Percentiles rank a stretch among this genome's conserved stretches.
Evolutionary conservation across 257 asterid species (phyloP).

Genomic region (Jacaranda mimosifolia): DNA sequence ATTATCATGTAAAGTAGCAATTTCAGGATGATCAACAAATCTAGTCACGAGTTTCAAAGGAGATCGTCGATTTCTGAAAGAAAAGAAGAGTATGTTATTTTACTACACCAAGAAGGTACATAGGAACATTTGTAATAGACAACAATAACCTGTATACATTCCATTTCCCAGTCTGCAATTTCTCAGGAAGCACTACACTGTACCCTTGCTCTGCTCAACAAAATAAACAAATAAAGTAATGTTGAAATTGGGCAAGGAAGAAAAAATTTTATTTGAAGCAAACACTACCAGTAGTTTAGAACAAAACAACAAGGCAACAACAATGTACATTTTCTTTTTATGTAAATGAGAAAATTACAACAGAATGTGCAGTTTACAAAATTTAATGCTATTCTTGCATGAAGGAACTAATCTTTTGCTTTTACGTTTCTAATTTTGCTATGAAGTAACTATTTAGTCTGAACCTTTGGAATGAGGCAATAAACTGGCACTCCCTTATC

Average conservation of each 20-base stretch:
- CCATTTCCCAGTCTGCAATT: constrained; percentile 76
- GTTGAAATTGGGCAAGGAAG: not conserved
- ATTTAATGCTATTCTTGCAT: not conserved
- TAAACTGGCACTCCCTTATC: too few species aligned
- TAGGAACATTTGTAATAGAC: not conserved
- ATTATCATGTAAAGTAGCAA: constrained; percentile 72
- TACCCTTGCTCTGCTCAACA: constrained; percentile 63
- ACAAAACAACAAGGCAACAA: not conserved
- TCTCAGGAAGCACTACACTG: constrained; percentile 74
- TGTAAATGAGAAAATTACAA: not conserved
- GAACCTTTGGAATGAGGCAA: too few species aligned
- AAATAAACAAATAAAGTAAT: not conserved
- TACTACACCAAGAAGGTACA: not conserved
- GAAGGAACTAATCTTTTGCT: too few species aligned
- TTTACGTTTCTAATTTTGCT: too few species aligned
- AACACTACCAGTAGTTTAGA: not conserved
- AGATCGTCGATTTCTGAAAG: constrained; percentile 55
- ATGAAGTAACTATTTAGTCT: too few species aligned
- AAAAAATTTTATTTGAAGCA: not conserved
- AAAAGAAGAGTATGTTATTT: not conserved
- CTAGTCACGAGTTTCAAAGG: constrained; percentile 62
- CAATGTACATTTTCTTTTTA: not conserved
- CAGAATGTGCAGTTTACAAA: not conserved
- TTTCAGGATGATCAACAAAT: constrained; percentile 67
- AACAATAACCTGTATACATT: constrained; percentile 66